Evolutionary conservation across 1,139 yeast genomes (phyloP), one percentile per base, ranked within the genome.

Genomic region (Trichomonascaceae sp.): DNA sequence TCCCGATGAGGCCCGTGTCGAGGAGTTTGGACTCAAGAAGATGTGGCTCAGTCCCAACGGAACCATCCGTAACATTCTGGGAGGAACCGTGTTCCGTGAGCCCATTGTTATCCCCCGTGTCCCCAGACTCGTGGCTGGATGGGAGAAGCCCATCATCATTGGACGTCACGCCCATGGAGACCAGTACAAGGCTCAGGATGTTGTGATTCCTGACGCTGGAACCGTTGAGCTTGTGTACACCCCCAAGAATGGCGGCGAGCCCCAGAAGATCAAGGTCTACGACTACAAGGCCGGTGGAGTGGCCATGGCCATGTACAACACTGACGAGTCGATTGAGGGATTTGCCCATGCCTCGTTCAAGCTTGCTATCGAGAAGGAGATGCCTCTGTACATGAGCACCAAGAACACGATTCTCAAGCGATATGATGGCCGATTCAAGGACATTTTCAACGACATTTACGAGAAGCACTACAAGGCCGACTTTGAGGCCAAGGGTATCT

Each of bases 1-100:
- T n/a, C 97, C 97, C 5, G 97, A 87, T 57, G 97, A 87, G 65
- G 87, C 80, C 29, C 74, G 97, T 50, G 96, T 87, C 36, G 64
- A 81, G 59, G 97, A 87, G 62, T 87, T 84, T 59, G 64, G 69
- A 42, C 71, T 87, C 59, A 85, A 85, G 64, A 78, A 85, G 60
- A 87, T 87, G 97, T 87, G 96, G 96, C 70, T 80, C 37, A 82
- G 95, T 16, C 97, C 97, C 45, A 87, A 87, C 60, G 97, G 97
- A 47, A 87, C 97, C 31, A 81, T 87, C 56, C 75, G 97, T 62
- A 87, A 87, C 63, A 78, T 87, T 46, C 68, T 87, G 44, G 94
- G 94, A 33, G 97, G 97, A 44, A 87, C 97, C 20, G 95, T 87
- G 30, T 87, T 87, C 70, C 75, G 97, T 54, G 97, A 87, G 61